Conservation (phyloP, 805 yeast species). For the Candida boleticola region DNA sequence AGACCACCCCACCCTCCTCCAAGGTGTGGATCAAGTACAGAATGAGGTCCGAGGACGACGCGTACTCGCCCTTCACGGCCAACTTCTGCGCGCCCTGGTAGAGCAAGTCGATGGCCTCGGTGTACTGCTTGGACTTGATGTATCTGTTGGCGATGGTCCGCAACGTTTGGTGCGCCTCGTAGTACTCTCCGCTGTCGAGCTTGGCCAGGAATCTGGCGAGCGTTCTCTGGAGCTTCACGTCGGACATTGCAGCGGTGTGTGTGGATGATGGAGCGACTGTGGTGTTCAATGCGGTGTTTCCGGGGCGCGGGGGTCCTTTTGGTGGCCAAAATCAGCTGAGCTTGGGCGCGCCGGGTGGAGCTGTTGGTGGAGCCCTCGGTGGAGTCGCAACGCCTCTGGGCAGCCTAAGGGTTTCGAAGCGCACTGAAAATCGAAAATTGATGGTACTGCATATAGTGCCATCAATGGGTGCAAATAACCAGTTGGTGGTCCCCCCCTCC, state of each 20-base stretch:
- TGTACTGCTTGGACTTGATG: conserved; percentile 63
- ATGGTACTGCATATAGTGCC: too few relatives aligned
- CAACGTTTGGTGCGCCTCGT: conserved; percentile 95
- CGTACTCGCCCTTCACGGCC: conserved; percentile 67
- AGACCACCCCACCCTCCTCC: conserved; percentile 45
- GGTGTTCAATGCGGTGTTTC: too few relatives aligned
- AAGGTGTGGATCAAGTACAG: conserved; percentile 71
- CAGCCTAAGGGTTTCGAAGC: too few relatives aligned
- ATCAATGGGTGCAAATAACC: too few relatives aligned
- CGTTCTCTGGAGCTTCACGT: conserved; percentile 53
- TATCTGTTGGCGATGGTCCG: conserved; percentile 87
- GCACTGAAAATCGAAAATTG: too few relatives aligned
- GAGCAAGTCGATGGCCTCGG: conserved; percentile 71
- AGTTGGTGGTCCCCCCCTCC: too few relatives aligned
- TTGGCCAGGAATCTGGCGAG: conserved; percentile 65
- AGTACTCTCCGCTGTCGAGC: conserved; percentile 72
- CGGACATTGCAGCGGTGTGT: conserved; percentile 12
- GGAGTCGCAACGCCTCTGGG: too few relatives aligned
- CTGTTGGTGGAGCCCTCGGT: too few relatives aligned
- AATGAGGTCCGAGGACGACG: conserved; percentile 78
- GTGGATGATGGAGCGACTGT: neutral
- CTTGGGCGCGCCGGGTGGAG: too few relatives aligned
- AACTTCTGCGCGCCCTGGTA: conserved; percentile 70
- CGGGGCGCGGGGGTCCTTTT: too few relatives aligned
- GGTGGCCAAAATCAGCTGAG: too few relatives aligned